A percentile compares a stretch with the other conserved stretches of the same genome.
Conservation (phyloP, 257 asterid species). For the Thymus mandschuricus region DNA sequence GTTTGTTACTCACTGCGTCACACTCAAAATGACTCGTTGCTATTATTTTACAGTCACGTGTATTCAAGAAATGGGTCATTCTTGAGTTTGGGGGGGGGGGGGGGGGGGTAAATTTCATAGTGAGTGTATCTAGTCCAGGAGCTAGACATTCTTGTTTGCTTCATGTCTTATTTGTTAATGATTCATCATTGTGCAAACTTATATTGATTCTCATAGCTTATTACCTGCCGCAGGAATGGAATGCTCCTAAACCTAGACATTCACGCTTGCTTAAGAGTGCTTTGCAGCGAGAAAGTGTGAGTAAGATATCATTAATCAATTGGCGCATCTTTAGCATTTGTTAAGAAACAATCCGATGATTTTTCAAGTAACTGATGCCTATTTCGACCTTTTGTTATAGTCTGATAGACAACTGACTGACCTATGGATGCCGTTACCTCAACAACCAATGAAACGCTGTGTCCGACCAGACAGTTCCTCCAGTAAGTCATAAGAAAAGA, state of each 20-base stretch:
- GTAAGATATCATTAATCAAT: conserved; percentile 35
- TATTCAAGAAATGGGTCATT: too few relatives aligned
- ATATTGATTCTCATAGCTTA: conserved; percentile 27
- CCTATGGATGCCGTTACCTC: conserved; percentile 77
- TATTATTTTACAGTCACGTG: too few relatives aligned
- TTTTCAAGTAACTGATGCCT: conserved; percentile 19
- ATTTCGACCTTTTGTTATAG: conserved; percentile 40
- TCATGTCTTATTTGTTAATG: conserved; percentile 5
- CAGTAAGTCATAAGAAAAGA: conserved; percentile 43
- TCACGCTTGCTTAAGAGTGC: conserved; percentile 82
- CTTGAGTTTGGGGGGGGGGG: too few relatives aligned
- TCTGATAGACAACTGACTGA: conserved; percentile 53
- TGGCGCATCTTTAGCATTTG: conserved; percentile 11
- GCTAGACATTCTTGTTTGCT: conserved; percentile 72
- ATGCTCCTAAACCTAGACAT: conserved; percentile 88
- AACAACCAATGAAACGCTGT: conserved; percentile 70
- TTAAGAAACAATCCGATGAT: neutral
- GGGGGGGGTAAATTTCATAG: neutral
- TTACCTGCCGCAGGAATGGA: conserved; percentile 67
- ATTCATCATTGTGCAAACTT: conserved; percentile 1
- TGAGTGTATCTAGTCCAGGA: conserved; percentile 49
- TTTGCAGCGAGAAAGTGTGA: conserved; percentile 73
- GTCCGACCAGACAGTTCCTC: conserved; percentile 35
- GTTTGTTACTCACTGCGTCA: neutral
- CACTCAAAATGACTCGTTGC: too few relatives aligned